A percentile compares a stretch with the other conserved stretches of the same genome.
These are phyloP conservation scores for Suhomyces sp. DNA, from an alignment of 805 yeast genomes.

Conservation along the genomic window DNA sequence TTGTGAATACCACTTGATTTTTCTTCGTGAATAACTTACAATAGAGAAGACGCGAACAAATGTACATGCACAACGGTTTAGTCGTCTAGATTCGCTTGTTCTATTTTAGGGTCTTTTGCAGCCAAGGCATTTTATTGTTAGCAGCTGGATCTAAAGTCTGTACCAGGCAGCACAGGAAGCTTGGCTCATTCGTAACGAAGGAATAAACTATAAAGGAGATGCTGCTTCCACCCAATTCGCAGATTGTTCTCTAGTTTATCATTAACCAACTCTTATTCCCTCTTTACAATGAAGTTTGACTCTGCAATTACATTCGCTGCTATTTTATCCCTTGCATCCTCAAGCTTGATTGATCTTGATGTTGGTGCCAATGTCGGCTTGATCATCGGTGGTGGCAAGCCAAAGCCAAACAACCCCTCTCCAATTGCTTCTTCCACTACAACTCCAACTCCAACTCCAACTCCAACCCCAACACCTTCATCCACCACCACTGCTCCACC, in stretches of 20 bases:
- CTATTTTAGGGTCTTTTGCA: background rate
- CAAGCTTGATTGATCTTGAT: background rate
- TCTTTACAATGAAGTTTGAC: constrained; percentile 3
- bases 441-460: background rate
- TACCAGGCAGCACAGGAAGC: background rate
- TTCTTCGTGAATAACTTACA: background rate
- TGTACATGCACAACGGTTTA: background rate
- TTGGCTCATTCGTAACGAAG: background rate
- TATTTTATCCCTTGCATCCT: constrained; percentile 3
- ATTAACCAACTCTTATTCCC: background rate
- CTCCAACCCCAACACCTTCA: background rate
- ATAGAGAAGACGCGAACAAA: background rate
- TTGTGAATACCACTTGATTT: background rate
- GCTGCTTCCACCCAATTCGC: background rate
- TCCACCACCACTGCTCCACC: background rate
- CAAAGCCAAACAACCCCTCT: background rate
- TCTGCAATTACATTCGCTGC: constrained; percentile 2
- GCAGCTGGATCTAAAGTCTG: background rate
- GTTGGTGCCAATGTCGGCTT: background rate
- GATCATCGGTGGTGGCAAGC: background rate
- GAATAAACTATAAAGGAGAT: background rate
- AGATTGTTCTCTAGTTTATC: background rate
- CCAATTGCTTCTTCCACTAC: background rate
- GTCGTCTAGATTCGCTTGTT: background rate
- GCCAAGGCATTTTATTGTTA: background rate